These are phyloP conservation scores for Mucor mucedo DNA, from an alignment of 371 early-diverging fungal genomes.

Conservation along the genomic window DNA sequence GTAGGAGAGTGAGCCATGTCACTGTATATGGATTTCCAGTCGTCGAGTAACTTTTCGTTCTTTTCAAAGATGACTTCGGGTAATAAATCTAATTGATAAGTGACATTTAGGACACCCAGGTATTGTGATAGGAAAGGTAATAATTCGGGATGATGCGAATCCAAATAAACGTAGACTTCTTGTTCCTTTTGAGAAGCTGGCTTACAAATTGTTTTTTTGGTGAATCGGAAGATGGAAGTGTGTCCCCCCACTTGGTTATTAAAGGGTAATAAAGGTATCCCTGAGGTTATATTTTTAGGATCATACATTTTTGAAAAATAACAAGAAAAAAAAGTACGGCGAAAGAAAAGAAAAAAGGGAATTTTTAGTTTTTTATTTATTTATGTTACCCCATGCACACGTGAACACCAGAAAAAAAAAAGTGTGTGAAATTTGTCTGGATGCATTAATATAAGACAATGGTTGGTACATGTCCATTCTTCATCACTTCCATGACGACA, in stretches of 20 bases:
- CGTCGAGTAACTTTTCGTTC: constrained; percentile 73
- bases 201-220: constrained; percentile 45
- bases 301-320: constrained; percentile 12
- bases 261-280: constrained; percentile 40
- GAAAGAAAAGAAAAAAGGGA: background rate
- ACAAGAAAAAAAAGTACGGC: background rate
- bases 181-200: constrained; percentile 38
- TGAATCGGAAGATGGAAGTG: constrained; percentile 46
- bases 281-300: constrained; percentile 21
- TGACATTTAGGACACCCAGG: constrained; percentile 37
- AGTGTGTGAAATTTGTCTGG: background rate
- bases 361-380: background rate
- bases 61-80: constrained; percentile 76
- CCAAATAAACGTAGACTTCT: constrained; percentile 35
- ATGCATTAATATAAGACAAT: constrained; percentile 51
- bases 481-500: constrained; percentile 64
- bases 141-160: constrained; percentile 31
- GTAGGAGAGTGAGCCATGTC: background rate
- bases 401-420: background rate
- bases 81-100: constrained; percentile 21
- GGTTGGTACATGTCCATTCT: constrained; percentile 65
- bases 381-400: background rate
- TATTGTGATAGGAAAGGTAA: constrained; percentile 43
- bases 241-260: constrained; percentile 51
- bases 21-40: constrained; percentile 37